Percentiles rank a stretch among this genome's conserved stretches.
These are phyloP conservation scores for Nannizziopsis barbatae DNA, from an alignment of 2,329 filamentous ascomycete species.

Conservation along the genomic window DNA sequence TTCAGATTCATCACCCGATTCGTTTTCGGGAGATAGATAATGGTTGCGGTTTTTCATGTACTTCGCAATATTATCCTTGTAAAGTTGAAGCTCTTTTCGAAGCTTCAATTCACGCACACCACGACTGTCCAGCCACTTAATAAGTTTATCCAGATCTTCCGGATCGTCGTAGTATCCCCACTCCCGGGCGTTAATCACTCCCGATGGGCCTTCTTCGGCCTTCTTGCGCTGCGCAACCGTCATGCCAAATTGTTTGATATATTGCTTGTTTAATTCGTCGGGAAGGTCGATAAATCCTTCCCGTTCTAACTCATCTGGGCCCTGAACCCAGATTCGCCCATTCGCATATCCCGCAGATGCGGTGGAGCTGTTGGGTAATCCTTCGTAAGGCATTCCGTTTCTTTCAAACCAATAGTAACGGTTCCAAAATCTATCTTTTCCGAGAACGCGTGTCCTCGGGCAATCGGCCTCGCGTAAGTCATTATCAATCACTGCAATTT, in stretches of 20 bases:
- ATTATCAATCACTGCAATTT: constrained; percentile 76
- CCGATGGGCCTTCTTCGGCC: constrained; percentile 66
- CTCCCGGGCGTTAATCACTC: constrained; percentile 53
- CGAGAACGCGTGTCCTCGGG: constrained; percentile 75
- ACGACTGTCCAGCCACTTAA: constrained; percentile 78
- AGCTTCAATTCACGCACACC: constrained; percentile 79
- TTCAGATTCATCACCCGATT: constrained; percentile 40
- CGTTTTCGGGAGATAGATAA: constrained; percentile 49
- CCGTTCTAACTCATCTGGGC: constrained; percentile 77
- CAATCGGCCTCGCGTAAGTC: constrained; percentile 91
- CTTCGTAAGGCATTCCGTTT: constrained; percentile 93
- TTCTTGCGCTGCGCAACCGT: constrained; percentile 77
- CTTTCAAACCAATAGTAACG: constrained; percentile 99
- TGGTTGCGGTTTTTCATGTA: constrained; percentile 70
- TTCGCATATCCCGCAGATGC: constrained; percentile 82
- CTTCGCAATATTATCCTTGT: constrained; percentile 61
- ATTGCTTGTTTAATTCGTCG: constrained; percentile 60
- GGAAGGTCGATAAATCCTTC: constrained; percentile 74
- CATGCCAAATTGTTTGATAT: constrained; percentile 64
- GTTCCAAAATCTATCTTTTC: constrained; percentile 95
- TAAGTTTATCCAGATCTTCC: constrained; percentile 62
- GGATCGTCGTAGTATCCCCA: constrained; percentile 89
- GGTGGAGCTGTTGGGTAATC: constrained; percentile 78
- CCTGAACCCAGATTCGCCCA: constrained; percentile 91
- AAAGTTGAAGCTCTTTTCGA: constrained; percentile 70